A percentile compares a stretch with the other conserved stretches of the same genome.
Conservation (phyloP, 495 filamentous ascomycete genomes). For the Penicillium flavigenum region DNA sequence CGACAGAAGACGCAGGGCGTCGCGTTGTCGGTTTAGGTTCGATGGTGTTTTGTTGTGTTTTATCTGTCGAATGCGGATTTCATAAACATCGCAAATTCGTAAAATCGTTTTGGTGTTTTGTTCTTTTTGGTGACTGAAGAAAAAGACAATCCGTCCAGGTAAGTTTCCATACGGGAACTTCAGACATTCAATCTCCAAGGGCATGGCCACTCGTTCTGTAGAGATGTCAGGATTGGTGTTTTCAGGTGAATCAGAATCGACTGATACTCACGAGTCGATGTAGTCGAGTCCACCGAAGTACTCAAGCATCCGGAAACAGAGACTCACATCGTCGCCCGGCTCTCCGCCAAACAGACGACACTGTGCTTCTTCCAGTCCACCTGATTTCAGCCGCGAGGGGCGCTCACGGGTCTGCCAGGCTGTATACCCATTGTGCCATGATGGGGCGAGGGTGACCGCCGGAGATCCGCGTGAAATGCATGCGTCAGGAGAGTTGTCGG, state of each 20-base stretch:
- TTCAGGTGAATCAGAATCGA: not conserved
- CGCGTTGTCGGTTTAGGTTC: slow-evolving; percentile 8
- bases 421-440: slow-evolving; percentile 44
- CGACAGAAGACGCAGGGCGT: slow-evolving; percentile 12
- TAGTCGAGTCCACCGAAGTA: slow-evolving; percentile 51
- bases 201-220: slow-evolving; percentile 23
- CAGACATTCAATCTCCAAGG: slow-evolving; percentile 27
- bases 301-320: slow-evolving; percentile 51
- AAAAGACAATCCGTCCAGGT: not conserved
- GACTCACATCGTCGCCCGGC: slow-evolving; percentile 46
- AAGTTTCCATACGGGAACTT: not conserved
- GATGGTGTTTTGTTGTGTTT: slow-evolving; percentile 18
- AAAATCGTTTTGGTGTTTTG: slow-evolving; percentile 10
- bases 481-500: slow-evolving; percentile 18
- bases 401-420: slow-evolving; percentile 41
- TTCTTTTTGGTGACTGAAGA: slow-evolving; percentile 11
- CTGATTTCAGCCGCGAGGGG: slow-evolving; percentile 23
- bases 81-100: slow-evolving; percentile 12
- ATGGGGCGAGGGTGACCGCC: slow-evolving; percentile 35
- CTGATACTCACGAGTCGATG: slow-evolving; percentile 44
- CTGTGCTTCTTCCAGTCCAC: slow-evolving; percentile 37
- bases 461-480: slow-evolving; percentile 25
- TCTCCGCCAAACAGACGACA: slow-evolving; percentile 49
- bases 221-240: slow-evolving; percentile 15
- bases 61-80: slow-evolving; percentile 15